Evolutionary conservation across 2,329 filamentous ascomycete genomes (phyloP).

Genomic region (Neonectria faginata): DNA sequence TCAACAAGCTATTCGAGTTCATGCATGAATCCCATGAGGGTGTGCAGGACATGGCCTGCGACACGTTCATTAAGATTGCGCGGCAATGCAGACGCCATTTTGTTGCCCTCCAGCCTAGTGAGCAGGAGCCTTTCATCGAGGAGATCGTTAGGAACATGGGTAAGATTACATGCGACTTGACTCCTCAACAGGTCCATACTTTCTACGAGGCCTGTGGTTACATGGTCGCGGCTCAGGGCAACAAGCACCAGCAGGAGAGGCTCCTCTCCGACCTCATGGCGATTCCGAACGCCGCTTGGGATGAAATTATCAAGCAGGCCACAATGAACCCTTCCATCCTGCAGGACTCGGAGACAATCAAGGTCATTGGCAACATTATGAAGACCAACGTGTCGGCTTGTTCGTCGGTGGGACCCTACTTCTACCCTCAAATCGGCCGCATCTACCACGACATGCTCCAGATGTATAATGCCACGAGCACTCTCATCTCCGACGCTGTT

Average conservation of each 20-base stretch:
- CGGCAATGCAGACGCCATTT: conserved; percentile 98
- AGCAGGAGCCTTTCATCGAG: conserved; percentile 96
- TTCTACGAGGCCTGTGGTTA: conserved; percentile 99
- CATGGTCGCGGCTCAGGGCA: conserved; percentile 98
- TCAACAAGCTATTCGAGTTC: conserved; percentile 99
- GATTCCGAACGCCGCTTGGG: conserved; percentile 94
- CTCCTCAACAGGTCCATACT: conserved; percentile 96
- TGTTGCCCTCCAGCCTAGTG: conserved; percentile 92
- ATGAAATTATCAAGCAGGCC: conserved; percentile 90
- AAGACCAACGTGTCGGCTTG: conserved; percentile 99
- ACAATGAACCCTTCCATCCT: conserved; percentile 87
- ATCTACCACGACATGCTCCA: conserved; percentile 99
- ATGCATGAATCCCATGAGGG: conserved; percentile 99
- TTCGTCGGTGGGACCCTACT: conserved; percentile 95
- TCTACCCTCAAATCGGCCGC: conserved; percentile 96
- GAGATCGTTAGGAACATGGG: conserved; percentile 97
- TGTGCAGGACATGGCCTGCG: conserved; percentile 99
- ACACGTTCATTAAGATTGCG: conserved; percentile 99
- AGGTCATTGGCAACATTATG: conserved; percentile 99
- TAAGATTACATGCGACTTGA: conserved; percentile 95
- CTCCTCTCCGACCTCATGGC: conserved; percentile 93
- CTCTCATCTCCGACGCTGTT: conserved; percentile 93
- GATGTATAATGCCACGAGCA: conserved; percentile 98
- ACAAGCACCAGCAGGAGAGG: conserved; percentile 92
- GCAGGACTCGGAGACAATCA: conserved; percentile 94